A percentile compares a stretch with the other conserved stretches of the same genome.
phyloP scores from a whole-genome alignment of 768 basidiomycete species.

The Psilocybe subaeruginosa region DNA sequence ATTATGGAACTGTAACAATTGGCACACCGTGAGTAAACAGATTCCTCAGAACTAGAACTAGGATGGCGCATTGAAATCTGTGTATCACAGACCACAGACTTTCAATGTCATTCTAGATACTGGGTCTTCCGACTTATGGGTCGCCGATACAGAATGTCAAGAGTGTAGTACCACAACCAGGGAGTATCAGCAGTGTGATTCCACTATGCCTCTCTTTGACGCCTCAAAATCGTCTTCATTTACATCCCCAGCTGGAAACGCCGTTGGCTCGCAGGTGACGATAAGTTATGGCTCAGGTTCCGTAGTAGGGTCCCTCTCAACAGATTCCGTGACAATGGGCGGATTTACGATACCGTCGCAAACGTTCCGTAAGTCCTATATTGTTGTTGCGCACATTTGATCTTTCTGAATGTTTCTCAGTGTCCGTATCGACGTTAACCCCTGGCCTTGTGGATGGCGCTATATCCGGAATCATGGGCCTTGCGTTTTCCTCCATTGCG shows the following conservation, averaged over 20 bases:
- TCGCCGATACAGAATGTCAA: conserved; percentile 56
- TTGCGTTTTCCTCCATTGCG: conserved; percentile 69
- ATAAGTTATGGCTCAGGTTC: conserved; percentile 75
- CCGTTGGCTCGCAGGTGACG: conserved; percentile 19
- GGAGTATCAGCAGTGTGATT: neutral
- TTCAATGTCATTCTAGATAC: conserved; percentile 90
- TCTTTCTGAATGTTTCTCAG: conserved; percentile 34
- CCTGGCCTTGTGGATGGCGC: conserved; percentile 44
- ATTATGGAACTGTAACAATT: conserved; percentile 54
- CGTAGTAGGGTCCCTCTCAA: conserved; percentile 55
- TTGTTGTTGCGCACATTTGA: neutral
- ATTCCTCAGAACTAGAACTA: neutral
- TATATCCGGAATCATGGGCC: conserved; percentile 75
- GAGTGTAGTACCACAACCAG: conserved; percentile 34
- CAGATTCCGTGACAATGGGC: conserved; percentile 69
- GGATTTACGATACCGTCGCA: conserved; percentile 62
- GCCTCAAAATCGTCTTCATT: conserved; percentile 28
- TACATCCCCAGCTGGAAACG: conserved; percentile 3
- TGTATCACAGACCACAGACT: conserved; percentile 52
- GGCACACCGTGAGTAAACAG: conserved; percentile 61
- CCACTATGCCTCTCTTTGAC: conserved; percentile 44
- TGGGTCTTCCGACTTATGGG: conserved; percentile 90
- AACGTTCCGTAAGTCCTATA: conserved; percentile 44
- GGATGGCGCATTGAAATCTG: neutral
- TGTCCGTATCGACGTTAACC: conserved; percentile 57